phyloP scores from a whole-genome alignment of 352 stramenopile genomes.

The Globisporangium apiculatum region DNA sequence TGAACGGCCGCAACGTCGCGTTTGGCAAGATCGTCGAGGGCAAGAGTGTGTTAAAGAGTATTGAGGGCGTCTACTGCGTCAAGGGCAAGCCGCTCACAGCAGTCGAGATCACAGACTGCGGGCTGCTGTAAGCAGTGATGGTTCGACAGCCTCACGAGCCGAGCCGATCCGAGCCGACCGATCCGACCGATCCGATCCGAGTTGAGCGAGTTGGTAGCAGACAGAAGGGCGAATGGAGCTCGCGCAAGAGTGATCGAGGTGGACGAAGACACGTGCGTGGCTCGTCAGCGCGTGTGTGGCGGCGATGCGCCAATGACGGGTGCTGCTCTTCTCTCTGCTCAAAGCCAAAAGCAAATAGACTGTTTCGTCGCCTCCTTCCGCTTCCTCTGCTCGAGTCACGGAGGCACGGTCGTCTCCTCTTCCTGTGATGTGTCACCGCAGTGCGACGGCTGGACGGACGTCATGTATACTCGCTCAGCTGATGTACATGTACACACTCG shows the following conservation, averaged over 20 bases:
- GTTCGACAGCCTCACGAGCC: no score
- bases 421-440: no score
- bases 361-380: slow-evolving; percentile 2
- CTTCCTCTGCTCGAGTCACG: no score
- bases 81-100: slow-evolving; percentile 78
- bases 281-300: no score
- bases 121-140: slow-evolving; percentile 46
- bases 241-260: not conserved
- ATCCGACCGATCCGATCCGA: not conserved
- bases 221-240: not conserved
- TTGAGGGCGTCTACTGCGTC: slow-evolving; percentile 78
- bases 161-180: no score
- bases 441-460: no score
- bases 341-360: slow-evolving; percentile 11
- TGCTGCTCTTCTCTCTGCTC: no score
- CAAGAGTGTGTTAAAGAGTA: slow-evolving; percentile 76
- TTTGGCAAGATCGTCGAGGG: slow-evolving; percentile 86
- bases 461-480: no score
- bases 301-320: no score
- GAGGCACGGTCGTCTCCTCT: no score
- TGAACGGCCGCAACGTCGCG: slow-evolving; percentile 84
- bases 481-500: no score
- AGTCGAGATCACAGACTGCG: slow-evolving; percentile 74
- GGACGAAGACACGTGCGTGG: no score
- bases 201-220: not conserved